These are phyloP conservation scores for Oryza glumipatula DNA, from an alignment of 176 grass and related monocot genomes.

Conservation along the genomic window DNA sequence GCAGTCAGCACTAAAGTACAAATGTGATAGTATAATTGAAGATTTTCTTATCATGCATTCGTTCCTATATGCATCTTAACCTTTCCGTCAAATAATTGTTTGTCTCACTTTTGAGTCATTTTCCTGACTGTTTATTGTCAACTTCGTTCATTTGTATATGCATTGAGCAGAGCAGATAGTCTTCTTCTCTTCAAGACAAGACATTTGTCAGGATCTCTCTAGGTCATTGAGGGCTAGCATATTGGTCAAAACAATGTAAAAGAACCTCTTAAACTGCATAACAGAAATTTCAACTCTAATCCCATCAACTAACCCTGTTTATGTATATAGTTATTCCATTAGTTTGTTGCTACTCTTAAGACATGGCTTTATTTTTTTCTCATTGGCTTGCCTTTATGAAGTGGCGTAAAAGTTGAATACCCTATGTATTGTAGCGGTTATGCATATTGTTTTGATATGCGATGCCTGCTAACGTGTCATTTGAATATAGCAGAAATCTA, in stretches of 20 bases:
- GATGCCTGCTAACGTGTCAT: background rate
- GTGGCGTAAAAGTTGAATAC: background rate
- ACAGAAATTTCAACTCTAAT: background rate
- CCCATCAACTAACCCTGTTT: background rate
- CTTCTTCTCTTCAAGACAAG: slow-evolving; percentile 11
- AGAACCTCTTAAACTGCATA: slow-evolving; percentile 8
- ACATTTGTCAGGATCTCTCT: background rate
- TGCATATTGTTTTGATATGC: background rate
- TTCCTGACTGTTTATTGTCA: background rate
- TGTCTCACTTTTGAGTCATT: background rate
- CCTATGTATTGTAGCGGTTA: no score
- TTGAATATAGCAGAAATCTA: slow-evolving; percentile 6
- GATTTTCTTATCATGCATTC: background rate
- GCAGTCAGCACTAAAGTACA: background rate
- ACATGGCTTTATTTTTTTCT: background rate
- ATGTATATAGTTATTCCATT: background rate
- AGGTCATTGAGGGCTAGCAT: background rate
- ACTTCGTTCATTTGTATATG: background rate
- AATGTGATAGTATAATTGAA: background rate
- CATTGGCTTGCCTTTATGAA: background rate
- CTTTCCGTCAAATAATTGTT: background rate
- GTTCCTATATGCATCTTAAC: background rate
- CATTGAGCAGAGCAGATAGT: background rate
- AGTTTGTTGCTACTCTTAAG: background rate
- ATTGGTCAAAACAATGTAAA: slow-evolving; percentile 7